These are phyloP conservation scores for Podospora appendiculata DNA, from an alignment of 495 filamentous ascomycete genomes.

Conservation along the genomic window DNA sequence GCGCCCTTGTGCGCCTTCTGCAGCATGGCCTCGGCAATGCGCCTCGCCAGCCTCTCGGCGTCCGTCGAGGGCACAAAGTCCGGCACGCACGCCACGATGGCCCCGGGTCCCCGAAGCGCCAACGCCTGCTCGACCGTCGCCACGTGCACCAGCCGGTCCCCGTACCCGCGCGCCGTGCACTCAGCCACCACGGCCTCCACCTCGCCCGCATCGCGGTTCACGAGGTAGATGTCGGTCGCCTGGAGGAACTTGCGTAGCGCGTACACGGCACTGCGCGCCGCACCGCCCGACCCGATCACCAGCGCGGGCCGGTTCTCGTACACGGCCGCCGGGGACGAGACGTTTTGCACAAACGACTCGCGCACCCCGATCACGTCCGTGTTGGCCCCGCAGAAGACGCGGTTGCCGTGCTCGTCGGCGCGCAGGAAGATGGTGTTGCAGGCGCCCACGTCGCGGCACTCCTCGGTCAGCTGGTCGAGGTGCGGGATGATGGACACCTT, in stretches of 20 bases:
- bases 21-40: conserved; percentile 50
- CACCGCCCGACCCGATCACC: conserved; percentile 61
- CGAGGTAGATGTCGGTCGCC: conserved; percentile 59
- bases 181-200: conserved; percentile 55
- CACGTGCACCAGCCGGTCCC: conserved; percentile 46
- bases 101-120: conserved; percentile 46
- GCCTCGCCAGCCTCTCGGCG: conserved; percentile 48
- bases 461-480: conserved; percentile 60
- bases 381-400: conserved; percentile 58
- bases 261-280: conserved; percentile 62
- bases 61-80: conserved; percentile 57
- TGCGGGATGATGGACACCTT: conserved; percentile 63
- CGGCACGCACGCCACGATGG: conserved; percentile 60
- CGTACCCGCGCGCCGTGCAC: conserved; percentile 43
- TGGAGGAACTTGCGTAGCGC: conserved; percentile 57
- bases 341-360: conserved; percentile 58
- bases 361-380: conserved; percentile 69
- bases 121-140: conserved; percentile 47
- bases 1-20: conserved; percentile 48
- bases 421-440: conserved; percentile 67
- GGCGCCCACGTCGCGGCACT: conserved; percentile 60
- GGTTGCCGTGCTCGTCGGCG: conserved; percentile 29
- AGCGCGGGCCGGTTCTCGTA: conserved; percentile 51
- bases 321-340: conserved; percentile 17
- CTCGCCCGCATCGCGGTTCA: conserved; percentile 57